A percentile compares a stretch with the other conserved stretches of the same genome.
phyloP scores from a whole-genome alignment of 495 filamentous ascomycete genomes.

The Lasiosphaeria hispida region DNA sequence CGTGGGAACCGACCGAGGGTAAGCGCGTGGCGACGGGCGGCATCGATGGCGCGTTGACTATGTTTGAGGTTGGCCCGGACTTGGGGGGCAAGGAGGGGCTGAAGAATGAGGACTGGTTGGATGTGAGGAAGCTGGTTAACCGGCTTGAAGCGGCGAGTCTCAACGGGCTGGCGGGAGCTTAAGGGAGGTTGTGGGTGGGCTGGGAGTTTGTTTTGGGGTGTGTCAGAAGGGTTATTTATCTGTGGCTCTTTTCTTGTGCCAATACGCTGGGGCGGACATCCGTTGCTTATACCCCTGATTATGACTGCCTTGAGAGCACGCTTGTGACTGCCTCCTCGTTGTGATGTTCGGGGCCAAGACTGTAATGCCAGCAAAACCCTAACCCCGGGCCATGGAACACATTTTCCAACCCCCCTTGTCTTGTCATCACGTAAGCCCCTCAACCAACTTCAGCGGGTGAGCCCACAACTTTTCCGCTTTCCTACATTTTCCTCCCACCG shows the following conservation, averaged over 20 bases:
- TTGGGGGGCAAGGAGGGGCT: slow-evolving; percentile 76
- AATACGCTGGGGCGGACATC: neutral
- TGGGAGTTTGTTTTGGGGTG: slow-evolving; percentile 3
- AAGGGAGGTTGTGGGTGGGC: slow-evolving; percentile 1
- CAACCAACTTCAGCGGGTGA: too few relatives aligned
- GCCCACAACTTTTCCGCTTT: too few relatives aligned
- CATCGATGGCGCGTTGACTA: slow-evolving; percentile 80
- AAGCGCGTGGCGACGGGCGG: slow-evolving; percentile 83
- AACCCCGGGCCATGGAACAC: neutral
- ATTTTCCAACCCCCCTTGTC: too few relatives aligned
- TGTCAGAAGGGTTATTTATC: neutral
- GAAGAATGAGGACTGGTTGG: slow-evolving; percentile 84
- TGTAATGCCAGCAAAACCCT: neutral
- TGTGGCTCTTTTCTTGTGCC: too few relatives aligned
- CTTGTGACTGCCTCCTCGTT: too few relatives aligned
- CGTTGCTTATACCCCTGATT: slow-evolving; percentile 6
- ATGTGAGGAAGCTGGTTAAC: slow-evolving; percentile 79
- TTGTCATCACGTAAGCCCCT: too few relatives aligned
- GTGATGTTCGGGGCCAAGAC: too few relatives aligned
- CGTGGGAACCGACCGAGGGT: slow-evolving; percentile 89
- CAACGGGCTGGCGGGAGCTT: slow-evolving; percentile 30
- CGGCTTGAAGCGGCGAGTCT: slow-evolving; percentile 56
- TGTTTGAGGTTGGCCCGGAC: slow-evolving; percentile 90
- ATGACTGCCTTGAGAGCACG: neutral
- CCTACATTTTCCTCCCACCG: too few relatives aligned